Evolutionary conservation across 768 basidiomycete species (phyloP), one percentile per base, ranked within the genome.

Genomic region (Pluteus cervinus): DNA sequence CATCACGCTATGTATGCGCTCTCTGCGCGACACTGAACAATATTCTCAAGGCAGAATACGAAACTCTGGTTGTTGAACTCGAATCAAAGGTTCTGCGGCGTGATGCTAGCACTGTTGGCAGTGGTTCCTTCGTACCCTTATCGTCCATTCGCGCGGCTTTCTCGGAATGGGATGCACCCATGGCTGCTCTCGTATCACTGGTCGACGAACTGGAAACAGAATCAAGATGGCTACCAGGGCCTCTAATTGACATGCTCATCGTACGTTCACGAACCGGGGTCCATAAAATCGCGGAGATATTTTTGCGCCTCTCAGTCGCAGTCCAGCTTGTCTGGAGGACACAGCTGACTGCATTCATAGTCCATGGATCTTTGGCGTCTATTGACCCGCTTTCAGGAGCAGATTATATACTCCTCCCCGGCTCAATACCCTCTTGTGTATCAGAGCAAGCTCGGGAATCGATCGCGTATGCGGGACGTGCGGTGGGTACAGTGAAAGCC

Each of bases 141-240:
- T 86, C 91, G 0, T 81, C 81, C 5, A 61, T 96, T 42, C 77
- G 85, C 37, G 86, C 92, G 8, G 76, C 73, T 12, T 92, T 94
- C 56, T 75, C 86, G 5, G 76, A 77, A 57, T 96, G 92, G 92
- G 86, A 90, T 48, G 81, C 86, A 6, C 89, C 89, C 10, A 65
- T 96, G 33, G 77, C 78, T 24, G 76, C 85, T 4, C 69, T 96
- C 20, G 68, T 72, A 33, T 63, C 72, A 6, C 60, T 93, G 30
- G 63, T 88, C 39, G 68, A 79, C 7, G 71, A 77, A 28, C 60
- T 92, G 26, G 69, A 81, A 45, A 56, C 69, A 2, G 57, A 72
- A 42, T 55, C 68, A 50, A 65, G 53, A 54, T 85, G 82, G 81
- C 69, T 68, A 37, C 81, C 90, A 3, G 90, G 91, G 1, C 75